Base-by-base conservation (phyloP, 1,139 yeast genomes). In the Zygoascus hellenicus region DNA sequence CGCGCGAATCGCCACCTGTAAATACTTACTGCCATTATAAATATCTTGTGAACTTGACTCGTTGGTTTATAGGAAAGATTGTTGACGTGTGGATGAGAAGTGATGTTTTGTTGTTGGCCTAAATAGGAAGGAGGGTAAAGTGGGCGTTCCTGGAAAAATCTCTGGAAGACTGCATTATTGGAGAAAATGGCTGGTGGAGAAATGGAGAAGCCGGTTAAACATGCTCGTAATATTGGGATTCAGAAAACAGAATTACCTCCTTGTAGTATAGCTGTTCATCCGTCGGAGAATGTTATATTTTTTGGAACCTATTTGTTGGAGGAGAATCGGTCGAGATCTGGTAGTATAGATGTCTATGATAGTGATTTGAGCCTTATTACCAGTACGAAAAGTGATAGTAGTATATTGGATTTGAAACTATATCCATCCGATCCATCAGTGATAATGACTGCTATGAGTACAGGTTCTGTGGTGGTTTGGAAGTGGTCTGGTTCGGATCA, bases 291-390 rank as follows among this genome's bases (percentile, higher is more conserved):
- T 0, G 61, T 75, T 13, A 55, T 87, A 2, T 61, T 86, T 17
- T 65, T 87, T 0, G 97, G 97, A 0, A 87, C 96, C 0, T 92
- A 92, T 50, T 69, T 90, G 34, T 80, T 84, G 48, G 71, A 77
- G 47, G 75, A 76, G 11, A 46, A 47, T 75, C 17, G 80, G 83
- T 1, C 1, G 1, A 72, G 96, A 49, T 74, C 77, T 47, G 98
- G 98, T 0, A 71, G 92, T 0, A 64, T 92, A 3, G 96, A 89
- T 54, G 64, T 82, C 0, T 83, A 78, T 63, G 57, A 55, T 11
- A 51, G 49, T 1, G 48, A 57, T 3, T 48, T 56, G n/a, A 34
- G 52, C 17, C 54, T 51, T 7, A 48, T 53, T 9, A 32, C 33
- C 29, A 41, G 42, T 13, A 31, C 17, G 2, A 16, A 66, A 0